Percentiles rank a stretch among this genome's conserved stretches.
phyloP scores from a whole-genome alignment of 2,329 filamentous ascomycete species.

The Talaromyces sp. region DNA sequence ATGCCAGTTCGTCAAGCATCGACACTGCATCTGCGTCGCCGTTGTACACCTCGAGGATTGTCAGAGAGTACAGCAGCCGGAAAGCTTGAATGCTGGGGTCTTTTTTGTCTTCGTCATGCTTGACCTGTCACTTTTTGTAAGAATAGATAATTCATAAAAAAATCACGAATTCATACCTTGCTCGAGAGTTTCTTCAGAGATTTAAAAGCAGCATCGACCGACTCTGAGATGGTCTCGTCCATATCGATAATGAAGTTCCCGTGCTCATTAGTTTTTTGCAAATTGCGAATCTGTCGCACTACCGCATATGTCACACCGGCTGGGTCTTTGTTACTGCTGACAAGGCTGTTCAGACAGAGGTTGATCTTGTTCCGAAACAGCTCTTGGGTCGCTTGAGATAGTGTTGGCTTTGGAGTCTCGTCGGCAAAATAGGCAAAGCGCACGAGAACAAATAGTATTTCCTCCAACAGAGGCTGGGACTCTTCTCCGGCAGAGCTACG shows the following conservation, averaged over 20 bases:
- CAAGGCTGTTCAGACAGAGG: constrained; percentile 49
- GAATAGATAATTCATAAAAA: background rate
- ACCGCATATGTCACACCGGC: constrained; percentile 34
- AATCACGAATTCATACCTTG: constrained; percentile 21
- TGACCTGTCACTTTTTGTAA: constrained; percentile 42
- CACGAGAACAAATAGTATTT: constrained; percentile 41
- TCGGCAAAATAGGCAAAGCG: constrained; percentile 48
- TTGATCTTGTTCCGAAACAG: constrained; percentile 52
- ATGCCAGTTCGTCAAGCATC: constrained; percentile 73
- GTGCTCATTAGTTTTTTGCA: constrained; percentile 27
- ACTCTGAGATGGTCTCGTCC: constrained; percentile 39
- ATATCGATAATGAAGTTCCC: constrained; percentile 45
- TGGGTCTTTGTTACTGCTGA: constrained; percentile 35
- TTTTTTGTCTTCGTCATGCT: constrained; percentile 41
- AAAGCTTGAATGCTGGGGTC: constrained; percentile 68
- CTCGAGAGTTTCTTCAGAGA: constrained; percentile 32
- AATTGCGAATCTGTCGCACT: constrained; percentile 36
- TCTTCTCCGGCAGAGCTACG: constrained; percentile 31
- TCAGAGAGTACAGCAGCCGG: constrained; percentile 74
- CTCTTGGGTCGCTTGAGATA: constrained; percentile 44
- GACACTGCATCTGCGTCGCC: constrained; percentile 80
- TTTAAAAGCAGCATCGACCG: constrained; percentile 38
- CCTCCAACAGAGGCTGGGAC: constrained; percentile 38
- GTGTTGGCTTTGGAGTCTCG: constrained; percentile 33
- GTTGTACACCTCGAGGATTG: constrained; percentile 84